phyloP scores from a whole-genome alignment of 108 stramenopile genomes.

The Discostella pseudostelligera region DNA sequence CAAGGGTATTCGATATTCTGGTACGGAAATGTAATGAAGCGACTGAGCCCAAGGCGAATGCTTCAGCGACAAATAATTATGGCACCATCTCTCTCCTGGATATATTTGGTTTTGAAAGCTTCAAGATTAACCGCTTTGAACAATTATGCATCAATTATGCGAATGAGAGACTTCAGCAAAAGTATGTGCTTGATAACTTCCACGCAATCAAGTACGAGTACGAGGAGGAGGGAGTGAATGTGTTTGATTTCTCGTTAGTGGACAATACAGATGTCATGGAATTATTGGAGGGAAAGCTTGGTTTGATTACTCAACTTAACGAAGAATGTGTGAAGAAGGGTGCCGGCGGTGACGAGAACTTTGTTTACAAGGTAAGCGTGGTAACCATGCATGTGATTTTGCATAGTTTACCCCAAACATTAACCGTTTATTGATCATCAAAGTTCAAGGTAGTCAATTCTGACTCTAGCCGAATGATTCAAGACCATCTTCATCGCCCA shows the following conservation, averaged over 20 bases:
- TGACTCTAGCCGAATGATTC: slow-evolving; percentile 56
- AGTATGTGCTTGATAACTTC: slow-evolving; percentile 79
- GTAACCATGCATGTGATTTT: too few species aligned
- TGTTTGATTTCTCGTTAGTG: slow-evolving; percentile 78
- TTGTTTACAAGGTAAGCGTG: slow-evolving; percentile 67
- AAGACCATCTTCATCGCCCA: slow-evolving; percentile 55
- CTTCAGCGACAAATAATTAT: slow-evolving; percentile 47
- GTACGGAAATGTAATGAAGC: slow-evolving; percentile 91
- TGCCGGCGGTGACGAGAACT: slow-evolving; percentile 73
- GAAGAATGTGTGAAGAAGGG: slow-evolving; percentile 88
- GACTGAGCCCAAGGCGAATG: slow-evolving; percentile 67
- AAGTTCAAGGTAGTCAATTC: slow-evolving; percentile 62
- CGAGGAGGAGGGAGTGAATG: slow-evolving; percentile 83
- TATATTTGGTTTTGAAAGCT: slow-evolving; percentile 97
- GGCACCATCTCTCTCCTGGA: slow-evolving; percentile 86
- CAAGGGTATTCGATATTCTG: slow-evolving; percentile 89
- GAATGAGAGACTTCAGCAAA: slow-evolving; percentile 96
- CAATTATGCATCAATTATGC: slow-evolving; percentile 97
- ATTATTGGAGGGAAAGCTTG: slow-evolving; percentile 86
- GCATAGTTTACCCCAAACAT: too few species aligned
- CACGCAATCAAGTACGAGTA: slow-evolving; percentile 72
- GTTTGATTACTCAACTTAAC: slow-evolving; percentile 85
- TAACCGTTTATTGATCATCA: not conserved
- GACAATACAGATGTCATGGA: slow-evolving; percentile 90
- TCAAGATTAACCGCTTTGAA: slow-evolving; percentile 80